Evolutionary conservation across 2,329 filamentous ascomycete species (phyloP).

Genomic region (Rhynchosporium agropyri): DNA sequence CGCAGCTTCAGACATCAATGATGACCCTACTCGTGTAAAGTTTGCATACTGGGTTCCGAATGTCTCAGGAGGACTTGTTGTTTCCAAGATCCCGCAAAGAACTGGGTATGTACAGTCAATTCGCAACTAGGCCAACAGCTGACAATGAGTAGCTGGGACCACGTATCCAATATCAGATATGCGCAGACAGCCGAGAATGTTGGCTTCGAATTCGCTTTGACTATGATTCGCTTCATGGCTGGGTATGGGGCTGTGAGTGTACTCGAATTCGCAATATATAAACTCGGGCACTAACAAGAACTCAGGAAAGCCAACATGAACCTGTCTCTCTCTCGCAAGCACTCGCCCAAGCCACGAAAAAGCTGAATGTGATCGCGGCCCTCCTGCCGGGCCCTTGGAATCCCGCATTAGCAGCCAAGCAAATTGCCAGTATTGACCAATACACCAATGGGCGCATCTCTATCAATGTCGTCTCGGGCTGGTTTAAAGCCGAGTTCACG

Average conservation of each 20-base stretch:
- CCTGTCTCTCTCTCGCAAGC: conserved; percentile 56
- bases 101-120: conserved; percentile 39
- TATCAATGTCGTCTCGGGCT: conserved; percentile 56
- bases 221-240: conserved; percentile 56
- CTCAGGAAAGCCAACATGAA: conserved; percentile 51
- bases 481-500: conserved; percentile 57
- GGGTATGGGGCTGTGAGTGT: conserved; percentile 48
- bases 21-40: conserved; percentile 48
- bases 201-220: conserved; percentile 55
- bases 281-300: background rate
- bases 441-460: conserved; percentile 54
- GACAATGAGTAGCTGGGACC: conserved; percentile 46
- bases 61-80: conserved; percentile 55
- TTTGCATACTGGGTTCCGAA: conserved; percentile 59
- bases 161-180: conserved; percentile 52
- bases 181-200: conserved; percentile 51
- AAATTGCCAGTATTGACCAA: conserved; percentile 56
- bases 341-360: conserved; percentile 50
- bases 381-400: conserved; percentile 55
- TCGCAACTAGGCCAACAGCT: background rate
- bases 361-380: conserved; percentile 54
- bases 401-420: conserved; percentile 55
- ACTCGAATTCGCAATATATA: background rate
- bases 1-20: conserved; percentile 46
- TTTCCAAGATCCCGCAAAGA: conserved; percentile 54